A percentile compares a stretch with the other conserved stretches of the same genome.
These are phyloP conservation scores for Suhomyces bolitotheri DNA, from an alignment of 1,139 yeast species.

Conservation along the genomic window DNA sequence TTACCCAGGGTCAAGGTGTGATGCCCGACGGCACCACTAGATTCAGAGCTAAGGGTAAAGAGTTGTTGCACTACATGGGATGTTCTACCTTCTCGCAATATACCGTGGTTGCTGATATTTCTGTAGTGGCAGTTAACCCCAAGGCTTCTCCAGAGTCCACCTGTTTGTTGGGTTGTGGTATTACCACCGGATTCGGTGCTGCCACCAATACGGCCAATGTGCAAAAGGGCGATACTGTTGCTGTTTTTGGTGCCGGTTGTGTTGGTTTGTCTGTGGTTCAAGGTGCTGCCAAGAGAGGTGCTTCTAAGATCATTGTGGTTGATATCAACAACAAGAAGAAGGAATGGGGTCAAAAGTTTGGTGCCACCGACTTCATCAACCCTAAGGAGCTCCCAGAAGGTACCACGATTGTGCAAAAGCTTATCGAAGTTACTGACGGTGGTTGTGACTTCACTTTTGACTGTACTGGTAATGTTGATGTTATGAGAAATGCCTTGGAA, in stretches of 20 bases:
- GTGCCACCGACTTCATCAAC: slow-evolving; percentile 94
- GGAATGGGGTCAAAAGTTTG: slow-evolving; percentile 84
- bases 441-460: slow-evolving; percentile 95
- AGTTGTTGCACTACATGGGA: slow-evolving; percentile 91
- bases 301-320: slow-evolving; percentile 78
- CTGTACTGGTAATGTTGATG: slow-evolving; percentile 94
- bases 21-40: slow-evolving; percentile 97
- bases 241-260: slow-evolving; percentile 96
- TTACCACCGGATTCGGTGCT: slow-evolving; percentile 98
- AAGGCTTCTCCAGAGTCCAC: slow-evolving; percentile 83
- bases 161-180: slow-evolving; percentile 96
- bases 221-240: slow-evolving; percentile 89
- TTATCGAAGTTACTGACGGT: slow-evolving; percentile 91
- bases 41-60: slow-evolving; percentile 81
- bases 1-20: slow-evolving; percentile 86
- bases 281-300: slow-evolving; percentile 85
- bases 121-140: slow-evolving; percentile 90
- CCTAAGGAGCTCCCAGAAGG: slow-evolving; percentile 75
- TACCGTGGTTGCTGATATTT: slow-evolving; percentile 96
- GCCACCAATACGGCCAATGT: slow-evolving; percentile 94
- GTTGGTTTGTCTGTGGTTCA: slow-evolving; percentile 95
- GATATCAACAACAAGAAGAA: slow-evolving; percentile 84
- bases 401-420: slow-evolving; percentile 75
- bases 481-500: slow-evolving; percentile 94
- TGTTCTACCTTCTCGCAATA: slow-evolving; percentile 95